A percentile compares a stretch with the other conserved stretches of the same genome.
phyloP scores from a whole-genome alignment of 352 stramenopile species.

The Globisporangium splendens region DNA sequence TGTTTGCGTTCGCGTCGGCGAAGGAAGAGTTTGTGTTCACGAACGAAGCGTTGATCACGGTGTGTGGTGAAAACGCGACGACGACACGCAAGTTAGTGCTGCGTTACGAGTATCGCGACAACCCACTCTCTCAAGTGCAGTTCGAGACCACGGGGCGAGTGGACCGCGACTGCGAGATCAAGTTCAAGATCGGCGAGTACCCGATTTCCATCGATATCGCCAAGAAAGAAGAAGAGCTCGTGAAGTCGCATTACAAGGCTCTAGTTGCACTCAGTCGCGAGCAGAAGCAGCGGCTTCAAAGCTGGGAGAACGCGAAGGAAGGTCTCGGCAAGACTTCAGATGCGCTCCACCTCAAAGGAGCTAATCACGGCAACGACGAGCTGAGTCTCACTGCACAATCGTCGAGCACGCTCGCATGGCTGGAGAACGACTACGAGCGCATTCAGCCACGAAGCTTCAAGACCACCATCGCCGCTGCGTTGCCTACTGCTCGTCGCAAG shows the following conservation, averaged over 20 bases:
- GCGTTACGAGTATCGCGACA: conserved; percentile 38
- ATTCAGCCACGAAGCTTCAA: conserved; percentile 26
- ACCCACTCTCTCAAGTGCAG: conserved; percentile 22
- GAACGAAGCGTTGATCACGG: conserved; percentile 46
- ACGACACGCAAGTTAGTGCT: conserved; percentile 50
- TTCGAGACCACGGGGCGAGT: conserved; percentile 56
- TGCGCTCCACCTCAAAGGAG: conserved; percentile 27
- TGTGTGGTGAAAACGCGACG: conserved; percentile 33
- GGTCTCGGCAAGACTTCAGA: conserved; percentile 27
- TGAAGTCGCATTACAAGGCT: conserved; percentile 51
- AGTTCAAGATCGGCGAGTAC: conserved; percentile 41
- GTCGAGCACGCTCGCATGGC: conserved; percentile 19
- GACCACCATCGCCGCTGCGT: too few relatives aligned
- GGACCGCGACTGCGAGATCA: conserved; percentile 64
- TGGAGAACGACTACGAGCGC: conserved; percentile 26
- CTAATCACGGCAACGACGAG: conserved; percentile 4
- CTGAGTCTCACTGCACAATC: conserved; percentile 25
- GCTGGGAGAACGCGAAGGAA: conserved; percentile 31
- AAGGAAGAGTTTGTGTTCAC: conserved; percentile 68
- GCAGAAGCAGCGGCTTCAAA: conserved; percentile 27
- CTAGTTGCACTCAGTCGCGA: conserved; percentile 37
- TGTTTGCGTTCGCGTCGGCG: conserved; percentile 44
- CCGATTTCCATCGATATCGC: conserved; percentile 51
- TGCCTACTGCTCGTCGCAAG: conserved; percentile 40
- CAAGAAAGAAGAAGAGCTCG: conserved; percentile 37